Evolutionary conservation across 1,284 basidiomycete genomes (phyloP), one percentile per base, ranked within the genome.

Genomic region (Ceratobasidium sp.): DNA sequence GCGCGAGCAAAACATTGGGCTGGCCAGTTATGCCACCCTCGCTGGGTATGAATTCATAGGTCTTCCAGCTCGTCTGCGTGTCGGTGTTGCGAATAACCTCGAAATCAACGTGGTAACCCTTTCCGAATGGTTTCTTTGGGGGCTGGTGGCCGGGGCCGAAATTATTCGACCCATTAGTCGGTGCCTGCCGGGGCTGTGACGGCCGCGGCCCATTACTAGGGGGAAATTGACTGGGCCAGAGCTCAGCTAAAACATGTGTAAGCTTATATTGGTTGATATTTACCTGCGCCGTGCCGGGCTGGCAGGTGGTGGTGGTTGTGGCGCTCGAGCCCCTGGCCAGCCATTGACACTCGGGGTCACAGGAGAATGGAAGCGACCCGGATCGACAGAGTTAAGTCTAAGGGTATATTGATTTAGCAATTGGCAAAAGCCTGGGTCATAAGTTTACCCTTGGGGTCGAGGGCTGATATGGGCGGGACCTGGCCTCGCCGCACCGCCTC

Each of bases 71-170:
- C 20, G 10, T 47, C 7, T 8, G 13, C 12, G 42, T 17, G 3
- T 62, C 31, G 12, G 43, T 50, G 32, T 49, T 62, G 12, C 22
- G 40, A n/a, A 62, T 25, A 13, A 62, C 58, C 10, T 34, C 45
- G 22, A 62, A 62, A n/a, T 62, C 45, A 7, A 62, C 31, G 3
- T 12, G 6, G 22, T 62, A 62, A 22, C 8, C 22, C 7, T 49
- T 49, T 22, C 22, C 13, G 7, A 17, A 7, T 12, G 45, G 45
- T 40, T 40, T n/a, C 38, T 8, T 17, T 40, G 38, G 38, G 8
- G 38, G 10, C 8, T 40, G 10, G 13, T 7, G 45, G 22, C 22
- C 22, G 45, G 22, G 7, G 7, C 45, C 22, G 13, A 22, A 7
- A 49, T 49, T 40, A 17, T 40, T 40, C 10, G 38, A 8, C 38